These are phyloP conservation scores for Trichoderma orchidacearum DNA, from an alignment of 495 filamentous ascomycete genomes.

Conservation along the genomic window DNA sequence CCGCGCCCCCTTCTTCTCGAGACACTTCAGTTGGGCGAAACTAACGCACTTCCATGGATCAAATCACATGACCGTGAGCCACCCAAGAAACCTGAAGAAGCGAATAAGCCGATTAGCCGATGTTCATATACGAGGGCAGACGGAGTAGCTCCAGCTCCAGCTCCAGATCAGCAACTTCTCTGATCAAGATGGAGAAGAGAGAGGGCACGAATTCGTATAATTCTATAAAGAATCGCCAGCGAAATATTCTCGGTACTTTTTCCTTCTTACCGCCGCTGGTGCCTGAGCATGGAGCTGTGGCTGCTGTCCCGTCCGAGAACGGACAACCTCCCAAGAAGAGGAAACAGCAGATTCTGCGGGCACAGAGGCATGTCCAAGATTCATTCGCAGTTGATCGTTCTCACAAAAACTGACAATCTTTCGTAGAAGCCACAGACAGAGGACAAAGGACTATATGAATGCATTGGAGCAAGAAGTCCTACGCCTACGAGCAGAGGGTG, in stretches of 20 bases:
- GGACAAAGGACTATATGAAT: background rate
- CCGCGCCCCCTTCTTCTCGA: too few relatives aligned
- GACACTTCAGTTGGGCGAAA: too few relatives aligned
- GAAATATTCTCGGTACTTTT: background rate
- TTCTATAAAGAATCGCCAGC: background rate
- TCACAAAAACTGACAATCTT: background rate
- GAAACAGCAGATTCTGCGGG: background rate
- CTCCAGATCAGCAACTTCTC: background rate
- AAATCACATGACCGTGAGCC: background rate
- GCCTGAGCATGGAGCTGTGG: background rate
- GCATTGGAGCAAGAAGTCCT: background rate
- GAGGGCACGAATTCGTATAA: background rate
- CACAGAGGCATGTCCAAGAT: background rate
- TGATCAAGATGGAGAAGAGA: background rate
- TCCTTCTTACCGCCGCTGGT: background rate
- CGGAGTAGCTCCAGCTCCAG: background rate
- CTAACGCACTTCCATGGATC: background rate
- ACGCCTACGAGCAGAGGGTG: background rate
- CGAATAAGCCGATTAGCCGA: background rate
- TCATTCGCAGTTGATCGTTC: background rate
- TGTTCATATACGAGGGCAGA: background rate
- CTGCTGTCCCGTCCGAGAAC: background rate
- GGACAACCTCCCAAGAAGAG: background rate
- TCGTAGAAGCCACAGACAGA: background rate
- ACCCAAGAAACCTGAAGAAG: too few relatives aligned